Evolutionary conservation across 306 rosid genomes (phyloP).

Genomic region (Glycyrrhiza uralensis): DNA sequence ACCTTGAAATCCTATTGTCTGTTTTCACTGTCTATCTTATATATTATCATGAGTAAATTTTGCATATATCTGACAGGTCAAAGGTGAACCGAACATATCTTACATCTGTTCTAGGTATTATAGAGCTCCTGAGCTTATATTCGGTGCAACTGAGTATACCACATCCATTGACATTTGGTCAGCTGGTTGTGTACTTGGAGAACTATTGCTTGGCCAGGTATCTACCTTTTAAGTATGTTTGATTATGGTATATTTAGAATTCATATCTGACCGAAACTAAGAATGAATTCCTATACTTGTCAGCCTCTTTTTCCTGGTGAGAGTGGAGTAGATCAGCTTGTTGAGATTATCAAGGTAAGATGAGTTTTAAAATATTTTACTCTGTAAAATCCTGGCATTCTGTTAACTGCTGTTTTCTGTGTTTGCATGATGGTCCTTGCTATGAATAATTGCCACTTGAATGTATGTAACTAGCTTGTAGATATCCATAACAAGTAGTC

Average conservation of each 20-base stretch:
- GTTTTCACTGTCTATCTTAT: not conserved
- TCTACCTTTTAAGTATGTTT: not conserved
- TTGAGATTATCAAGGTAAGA: slow-evolving; percentile 77
- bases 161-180: slow-evolving; percentile 93
- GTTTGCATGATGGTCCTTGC: not conserved
- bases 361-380: not conserved
- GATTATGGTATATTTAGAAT: not conserved
- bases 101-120: slow-evolving; percentile 91
- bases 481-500: not conserved
- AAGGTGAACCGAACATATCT: slow-evolving; percentile 84
- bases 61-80: slow-evolving; percentile 54
- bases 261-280: slow-evolving; percentile 24
- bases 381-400: not conserved
- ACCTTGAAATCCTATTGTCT: not conserved
- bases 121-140: slow-evolving; percentile 90
- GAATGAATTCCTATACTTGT: slow-evolving; percentile 17
- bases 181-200: slow-evolving; percentile 90
- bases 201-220: slow-evolving; percentile 84
- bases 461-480: slow-evolving; percentile 1
- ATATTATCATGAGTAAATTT: not conserved
- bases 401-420: not conserved
- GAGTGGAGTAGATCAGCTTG: slow-evolving; percentile 91
- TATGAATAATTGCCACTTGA: not conserved
- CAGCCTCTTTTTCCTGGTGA: slow-evolving; percentile 94
- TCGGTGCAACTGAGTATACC: slow-evolving; percentile 88